A percentile compares a stretch with the other conserved stretches of the same genome.
Conservation (phyloP, 1,284 basidiomycete genomes). For the Stereum hirsutum region DNA sequence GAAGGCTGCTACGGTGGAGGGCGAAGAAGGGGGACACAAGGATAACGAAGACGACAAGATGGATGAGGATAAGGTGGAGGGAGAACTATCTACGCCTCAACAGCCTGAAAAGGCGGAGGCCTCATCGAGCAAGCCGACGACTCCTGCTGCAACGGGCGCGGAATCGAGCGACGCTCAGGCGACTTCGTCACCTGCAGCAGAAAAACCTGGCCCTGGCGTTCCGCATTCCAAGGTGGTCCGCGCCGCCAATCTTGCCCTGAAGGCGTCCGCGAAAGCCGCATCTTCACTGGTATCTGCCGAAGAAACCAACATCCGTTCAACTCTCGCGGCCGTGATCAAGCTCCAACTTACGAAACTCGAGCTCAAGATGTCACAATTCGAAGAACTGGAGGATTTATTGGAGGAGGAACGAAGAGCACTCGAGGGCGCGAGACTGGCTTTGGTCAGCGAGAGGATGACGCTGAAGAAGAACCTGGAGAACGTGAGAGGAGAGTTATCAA, state of each 20-base stretch:
- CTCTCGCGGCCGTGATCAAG: slow-evolving; percentile 83
- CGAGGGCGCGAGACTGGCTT: slow-evolving; percentile 60
- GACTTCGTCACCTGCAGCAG: slow-evolving; percentile 28
- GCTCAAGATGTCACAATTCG: slow-evolving; percentile 87
- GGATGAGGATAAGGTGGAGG: slow-evolving; percentile 25
- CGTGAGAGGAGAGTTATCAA: slow-evolving; percentile 52
- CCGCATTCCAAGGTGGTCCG: slow-evolving; percentile 71
- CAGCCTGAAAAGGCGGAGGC: background rate
- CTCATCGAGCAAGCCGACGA: slow-evolving; percentile 13
- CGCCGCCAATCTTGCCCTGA: slow-evolving; percentile 79
- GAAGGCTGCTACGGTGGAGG: slow-evolving; percentile 24
- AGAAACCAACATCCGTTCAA: slow-evolving; percentile 72
- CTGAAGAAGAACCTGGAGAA: slow-evolving; percentile 59
- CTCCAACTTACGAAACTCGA: slow-evolving; percentile 92
- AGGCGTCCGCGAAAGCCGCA: slow-evolving; percentile 85
- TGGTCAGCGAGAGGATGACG: slow-evolving; percentile 57
- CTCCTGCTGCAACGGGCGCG: slow-evolving; percentile 10
- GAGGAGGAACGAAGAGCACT: slow-evolving; percentile 77
- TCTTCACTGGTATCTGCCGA: slow-evolving; percentile 78
- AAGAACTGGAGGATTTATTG: slow-evolving; percentile 81
- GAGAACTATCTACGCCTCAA: no score
- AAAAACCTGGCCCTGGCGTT: slow-evolving; percentile 30
- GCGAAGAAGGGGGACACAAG: slow-evolving; percentile 16
- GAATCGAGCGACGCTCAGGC: slow-evolving; percentile 28
- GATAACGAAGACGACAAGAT: slow-evolving; percentile 15